Evolutionary conservation across 2,329 filamentous ascomycete genomes (phyloP).

Genomic region (Ceratocystiopsis sp.): DNA sequence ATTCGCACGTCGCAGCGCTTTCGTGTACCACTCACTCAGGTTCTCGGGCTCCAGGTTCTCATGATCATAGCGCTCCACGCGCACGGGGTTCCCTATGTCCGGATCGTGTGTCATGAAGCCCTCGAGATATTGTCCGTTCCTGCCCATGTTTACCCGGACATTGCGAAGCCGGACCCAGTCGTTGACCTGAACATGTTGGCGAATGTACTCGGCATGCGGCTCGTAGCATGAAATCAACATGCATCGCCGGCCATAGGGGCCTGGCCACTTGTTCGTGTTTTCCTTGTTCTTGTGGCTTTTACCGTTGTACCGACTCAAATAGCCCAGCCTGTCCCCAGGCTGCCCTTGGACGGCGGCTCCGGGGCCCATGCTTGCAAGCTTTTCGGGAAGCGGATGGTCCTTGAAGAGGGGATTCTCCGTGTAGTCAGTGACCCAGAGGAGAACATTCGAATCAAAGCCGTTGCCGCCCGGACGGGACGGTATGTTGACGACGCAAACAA

Average conservation of each 20-base stretch:
- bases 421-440: slow-evolving; percentile 67
- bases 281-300: slow-evolving; percentile 4
- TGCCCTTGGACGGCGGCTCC: too few relatives aligned
- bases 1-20: too few relatives aligned
- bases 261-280: slow-evolving; percentile 35
- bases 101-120: not conserved
- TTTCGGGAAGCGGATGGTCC: too few relatives aligned
- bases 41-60: too few relatives aligned
- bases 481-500: slow-evolving; percentile 43
- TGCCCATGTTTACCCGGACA: slow-evolving; percentile 19
- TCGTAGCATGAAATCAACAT: slow-evolving; percentile 57
- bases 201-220: slow-evolving; percentile 45
- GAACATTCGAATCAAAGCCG: slow-evolving; percentile 27
- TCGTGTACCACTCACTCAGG: too few relatives aligned
- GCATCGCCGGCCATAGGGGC: slow-evolving; percentile 56
- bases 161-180: slow-evolving; percentile 54
- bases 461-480: slow-evolving; percentile 8
- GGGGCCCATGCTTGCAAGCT: too few relatives aligned
- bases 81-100: not conserved
- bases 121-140: slow-evolving; percentile 6
- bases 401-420: slow-evolving; percentile 38
- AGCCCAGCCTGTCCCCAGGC: slow-evolving; percentile 1
- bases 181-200: slow-evolving; percentile 34
- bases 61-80: too few relatives aligned
- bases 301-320: slow-evolving; percentile 32